A percentile compares a stretch with the other conserved stretches of the same genome.
phyloP scores from a whole-genome alignment of 345 rosid species.

The Syzygium aqueum region DNA sequence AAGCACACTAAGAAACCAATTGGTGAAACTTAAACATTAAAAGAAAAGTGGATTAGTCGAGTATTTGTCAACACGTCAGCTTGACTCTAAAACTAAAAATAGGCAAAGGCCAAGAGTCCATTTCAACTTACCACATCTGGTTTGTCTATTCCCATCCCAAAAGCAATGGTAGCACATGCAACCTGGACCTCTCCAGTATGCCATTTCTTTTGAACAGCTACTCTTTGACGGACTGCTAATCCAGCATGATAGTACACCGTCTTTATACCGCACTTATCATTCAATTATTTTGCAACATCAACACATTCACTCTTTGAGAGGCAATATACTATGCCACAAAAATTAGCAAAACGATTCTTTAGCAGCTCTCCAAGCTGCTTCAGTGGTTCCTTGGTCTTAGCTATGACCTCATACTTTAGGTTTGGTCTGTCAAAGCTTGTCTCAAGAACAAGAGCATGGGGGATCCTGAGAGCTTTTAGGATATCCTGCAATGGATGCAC shows the following conservation, averaged over 20 bases:
- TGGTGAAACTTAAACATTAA: neutral
- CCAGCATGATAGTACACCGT: conserved; percentile 72
- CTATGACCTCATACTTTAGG: conserved; percentile 72
- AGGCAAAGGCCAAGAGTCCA: neutral
- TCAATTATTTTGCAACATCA: conserved; percentile 67
- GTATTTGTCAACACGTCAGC: neutral
- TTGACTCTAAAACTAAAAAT: neutral
- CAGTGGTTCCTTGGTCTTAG: conserved; percentile 62
- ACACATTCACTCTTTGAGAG: conserved; percentile 82
- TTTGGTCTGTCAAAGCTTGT: conserved; percentile 92
- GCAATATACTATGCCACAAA: conserved; percentile 81
- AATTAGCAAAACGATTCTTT: conserved; percentile 34
- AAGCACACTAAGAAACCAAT: neutral
- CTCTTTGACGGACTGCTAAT: conserved; percentile 63
- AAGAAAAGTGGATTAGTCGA: neutral
- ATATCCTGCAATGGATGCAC: neutral
- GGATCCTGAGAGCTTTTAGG: conserved; percentile 59
- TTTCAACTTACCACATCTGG: conserved; percentile 75
- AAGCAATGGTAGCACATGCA: conserved; percentile 87
- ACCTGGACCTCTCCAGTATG: conserved; percentile 68
- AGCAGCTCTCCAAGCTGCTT: conserved; percentile 76
- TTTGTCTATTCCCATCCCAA: conserved; percentile 99
- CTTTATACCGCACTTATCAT: conserved; percentile 63
- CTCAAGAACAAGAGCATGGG: conserved; percentile 69
- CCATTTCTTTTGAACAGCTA: conserved; percentile 80